These are phyloP conservation scores for Hypholoma sublateritium DNA, from an alignment of 768 basidiomycete species.

Conservation along the genomic window DNA sequence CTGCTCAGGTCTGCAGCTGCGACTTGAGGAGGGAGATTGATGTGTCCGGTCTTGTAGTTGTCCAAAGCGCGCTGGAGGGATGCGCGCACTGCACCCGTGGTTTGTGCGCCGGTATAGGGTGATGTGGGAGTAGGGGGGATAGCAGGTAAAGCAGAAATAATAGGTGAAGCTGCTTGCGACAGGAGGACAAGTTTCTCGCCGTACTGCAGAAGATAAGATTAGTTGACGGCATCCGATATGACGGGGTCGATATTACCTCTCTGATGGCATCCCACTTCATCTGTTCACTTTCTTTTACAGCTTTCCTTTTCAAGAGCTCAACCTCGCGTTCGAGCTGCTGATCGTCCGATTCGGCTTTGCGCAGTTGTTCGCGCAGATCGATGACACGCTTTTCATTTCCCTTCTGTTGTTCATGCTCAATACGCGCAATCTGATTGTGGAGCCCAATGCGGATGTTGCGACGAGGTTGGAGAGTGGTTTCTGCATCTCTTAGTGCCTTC, in stretches of 20 bases:
- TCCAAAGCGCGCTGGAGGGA: conserved; percentile 79
- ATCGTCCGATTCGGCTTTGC: conserved; percentile 63
- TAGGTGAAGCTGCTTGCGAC: conserved; percentile 65
- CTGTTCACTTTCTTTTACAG: conserved; percentile 70
- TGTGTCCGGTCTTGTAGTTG: conserved; percentile 69
- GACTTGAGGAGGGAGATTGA: conserved; percentile 46
- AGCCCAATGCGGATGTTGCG: conserved; percentile 59
- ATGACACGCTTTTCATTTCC: conserved; percentile 65
- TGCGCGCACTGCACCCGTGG: conserved; percentile 69
- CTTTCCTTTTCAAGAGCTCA: conserved; percentile 73
- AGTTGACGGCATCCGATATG: conserved; percentile 4
- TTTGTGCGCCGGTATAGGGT: conserved; percentile 62
- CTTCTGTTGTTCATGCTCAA: conserved; percentile 68
- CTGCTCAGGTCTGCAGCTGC: conserved; percentile 57
- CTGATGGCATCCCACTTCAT: conserved; percentile 79
- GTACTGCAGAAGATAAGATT: conserved; percentile 44
- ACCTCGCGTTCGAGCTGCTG: conserved; percentile 67
- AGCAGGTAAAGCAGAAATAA: conserved; percentile 61
- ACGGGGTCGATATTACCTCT: conserved; percentile 49
- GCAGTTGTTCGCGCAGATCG: conserved; percentile 71
- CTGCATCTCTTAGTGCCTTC: conserved; percentile 74
- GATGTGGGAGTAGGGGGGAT: conserved; percentile 57
- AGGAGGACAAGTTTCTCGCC: conserved; percentile 78
- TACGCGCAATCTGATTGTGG: conserved; percentile 56
- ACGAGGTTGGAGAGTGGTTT: conserved; percentile 57